Base-by-base conservation (phyloP, 2,329 filamentous ascomycete genomes). In the Stenocarpella maydis region DNA sequence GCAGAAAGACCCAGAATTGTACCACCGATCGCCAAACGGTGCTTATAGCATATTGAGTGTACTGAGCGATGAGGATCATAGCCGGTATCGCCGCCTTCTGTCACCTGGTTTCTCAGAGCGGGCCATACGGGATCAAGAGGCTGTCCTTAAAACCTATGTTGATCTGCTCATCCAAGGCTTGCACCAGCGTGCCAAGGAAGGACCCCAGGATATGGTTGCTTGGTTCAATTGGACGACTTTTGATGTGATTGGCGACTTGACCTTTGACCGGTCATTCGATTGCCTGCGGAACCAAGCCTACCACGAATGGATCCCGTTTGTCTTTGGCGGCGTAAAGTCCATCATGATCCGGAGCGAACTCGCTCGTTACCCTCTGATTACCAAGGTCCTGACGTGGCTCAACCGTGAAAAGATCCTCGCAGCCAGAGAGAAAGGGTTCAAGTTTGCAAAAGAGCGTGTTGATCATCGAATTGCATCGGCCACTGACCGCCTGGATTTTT, bases 191-290 rank as follows among this genome's bases (percentile, higher is more conserved):
- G 69, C 69, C 45, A 70, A 63, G 14, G 65, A 31, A 12, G 65
- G 65, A 17, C 21, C 54, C 1, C 71, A 69, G 58, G 45, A 49
- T 26, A 49, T 49, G 45, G 45, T 49, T 49, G 45, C 45, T 6
- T 49, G 45, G 45, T 49, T 49, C 45, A 49, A 80, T 65, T n/a
- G n/a, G n/a, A n/a, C n/a, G n/a, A n/a, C n/a, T n/a, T n/a, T n/a
- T n/a, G n/a, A n/a, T n/a, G n/a, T 80, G 43, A 79, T 82, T 55
- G 82, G 82, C 24, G 83, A 85, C 72, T 77, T 85, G 69, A 80
- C 83, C 0, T 85, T 85, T 72, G 83, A 82, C 9, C 79, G 83
- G 67, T 79, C 81, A 1, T 84, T 83, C 71, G 77, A 76, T 10
- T 80, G 78, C 72, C 74, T 83, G 2, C 74, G 78, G 19, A 75